Evolutionary conservation across 78 protist species (phyloP).

Genomic region (Dictyostelium purpureum): DNA sequence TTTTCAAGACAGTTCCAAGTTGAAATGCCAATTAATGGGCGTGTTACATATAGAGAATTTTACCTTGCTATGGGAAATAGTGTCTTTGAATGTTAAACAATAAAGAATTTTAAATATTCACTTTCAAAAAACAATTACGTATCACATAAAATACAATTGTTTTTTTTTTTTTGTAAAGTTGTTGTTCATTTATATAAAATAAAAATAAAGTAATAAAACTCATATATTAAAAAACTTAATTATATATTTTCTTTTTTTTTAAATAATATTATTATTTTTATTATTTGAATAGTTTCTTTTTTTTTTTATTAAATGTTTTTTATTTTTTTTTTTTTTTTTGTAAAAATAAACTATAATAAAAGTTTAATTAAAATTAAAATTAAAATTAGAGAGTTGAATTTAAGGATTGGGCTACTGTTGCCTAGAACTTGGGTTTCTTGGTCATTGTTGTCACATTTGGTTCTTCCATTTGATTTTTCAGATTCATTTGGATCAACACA

Average conservation of each 20-base stretch:
- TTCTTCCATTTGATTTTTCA: background rate
- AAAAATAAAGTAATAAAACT: too few relatives aligned
- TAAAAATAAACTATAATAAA: too few relatives aligned
- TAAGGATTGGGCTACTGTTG: too few relatives aligned
- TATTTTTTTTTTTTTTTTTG: too few relatives aligned
- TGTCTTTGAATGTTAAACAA: too few relatives aligned
- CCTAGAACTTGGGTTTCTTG: background rate
- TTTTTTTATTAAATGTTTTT: too few relatives aligned
- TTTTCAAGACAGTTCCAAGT: conserved; percentile 37
- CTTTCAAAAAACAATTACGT: background rate
- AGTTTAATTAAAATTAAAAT: too few relatives aligned
- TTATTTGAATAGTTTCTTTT: too few relatives aligned
- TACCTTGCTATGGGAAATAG: too few relatives aligned
- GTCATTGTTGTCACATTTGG: background rate
- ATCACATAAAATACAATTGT: background rate
- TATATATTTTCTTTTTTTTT: background rate
- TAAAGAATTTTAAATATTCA: background rate
- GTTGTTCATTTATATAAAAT: too few relatives aligned
- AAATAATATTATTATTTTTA: background rate
- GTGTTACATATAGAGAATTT: conserved; percentile 37
- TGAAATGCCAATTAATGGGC: conserved; percentile 8
- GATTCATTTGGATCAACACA: background rate
- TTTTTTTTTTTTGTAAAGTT: background rate
- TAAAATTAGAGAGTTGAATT: too few relatives aligned
- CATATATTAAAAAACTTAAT: background rate